A percentile compares a stretch with the other conserved stretches of the same genome.
These are phyloP conservation scores for Sideroxylon spinosum DNA, from an alignment of 179 eudicot species.

Conservation along the genomic window DNA sequence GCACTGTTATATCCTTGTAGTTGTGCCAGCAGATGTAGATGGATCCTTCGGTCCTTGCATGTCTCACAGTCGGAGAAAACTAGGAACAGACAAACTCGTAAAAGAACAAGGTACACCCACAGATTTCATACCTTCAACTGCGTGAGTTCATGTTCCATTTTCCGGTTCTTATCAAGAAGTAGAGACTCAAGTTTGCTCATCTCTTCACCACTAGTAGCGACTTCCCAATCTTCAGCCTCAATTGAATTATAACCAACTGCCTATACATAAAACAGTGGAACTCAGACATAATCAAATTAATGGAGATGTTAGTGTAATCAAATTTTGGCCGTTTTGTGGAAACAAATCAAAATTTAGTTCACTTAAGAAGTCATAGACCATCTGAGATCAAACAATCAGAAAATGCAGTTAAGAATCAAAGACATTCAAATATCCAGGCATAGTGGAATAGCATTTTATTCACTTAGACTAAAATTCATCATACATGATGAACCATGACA, in stretches of 20 bases:
- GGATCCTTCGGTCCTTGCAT: not conserved
- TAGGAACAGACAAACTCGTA: not conserved
- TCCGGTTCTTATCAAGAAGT: constrained; percentile 93
- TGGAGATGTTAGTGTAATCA: no score
- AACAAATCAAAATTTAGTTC: no score
- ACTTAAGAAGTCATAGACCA: not conserved
- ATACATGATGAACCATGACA: not conserved
- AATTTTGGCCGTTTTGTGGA: no score
- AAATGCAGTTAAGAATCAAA: not conserved
- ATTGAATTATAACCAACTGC: constrained; percentile 99
- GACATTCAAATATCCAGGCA: not conserved
- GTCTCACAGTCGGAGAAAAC: not conserved
- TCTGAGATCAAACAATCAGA: not conserved
- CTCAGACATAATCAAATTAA: not conserved
- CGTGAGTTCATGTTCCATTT: constrained; percentile 96
- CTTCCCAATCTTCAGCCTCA: constrained; percentile 99
- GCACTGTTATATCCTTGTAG: not conserved
- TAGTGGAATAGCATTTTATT: constrained; percentile 12
- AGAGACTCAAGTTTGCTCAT: constrained; percentile 97
- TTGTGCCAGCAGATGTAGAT: not conserved
- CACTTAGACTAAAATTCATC: not conserved
- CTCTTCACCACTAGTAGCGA: constrained; percentile 96
- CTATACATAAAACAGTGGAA: constrained; percentile 29
- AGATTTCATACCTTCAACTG: constrained; percentile 66
- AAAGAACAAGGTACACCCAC: not conserved